Evolutionary conservation across 495 filamentous ascomycete species (phyloP).

Genomic region (Aspergillus asperescens): DNA sequence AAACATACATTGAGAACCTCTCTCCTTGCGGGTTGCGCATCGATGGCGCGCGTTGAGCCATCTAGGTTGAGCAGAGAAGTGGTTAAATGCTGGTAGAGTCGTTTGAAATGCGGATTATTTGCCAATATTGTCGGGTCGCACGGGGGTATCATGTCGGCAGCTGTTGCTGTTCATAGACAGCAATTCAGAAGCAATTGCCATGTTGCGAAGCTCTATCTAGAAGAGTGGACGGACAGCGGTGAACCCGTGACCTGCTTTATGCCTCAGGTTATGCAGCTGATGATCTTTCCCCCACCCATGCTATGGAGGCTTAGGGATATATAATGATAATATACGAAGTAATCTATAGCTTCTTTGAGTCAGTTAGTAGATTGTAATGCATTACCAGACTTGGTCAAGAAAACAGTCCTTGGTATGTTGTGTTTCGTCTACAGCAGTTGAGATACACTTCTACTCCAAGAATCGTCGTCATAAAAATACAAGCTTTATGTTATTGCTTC

Average conservation of each 20-base stretch:
- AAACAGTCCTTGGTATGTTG: too few relatives aligned
- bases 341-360: too few relatives aligned
- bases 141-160: constrained; percentile 56
- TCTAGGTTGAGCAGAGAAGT: constrained; percentile 53
- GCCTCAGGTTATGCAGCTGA: background rate
- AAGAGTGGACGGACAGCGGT: background rate
- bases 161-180: background rate
- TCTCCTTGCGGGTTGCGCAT: constrained; percentile 48
- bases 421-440: too few relatives aligned
- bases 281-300: too few relatives aligned
- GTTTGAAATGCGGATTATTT: constrained; percentile 60
- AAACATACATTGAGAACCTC: constrained; percentile 47
- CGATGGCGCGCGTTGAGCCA: constrained; percentile 55
- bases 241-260: constrained; percentile 2
- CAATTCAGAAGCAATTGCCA: background rate
- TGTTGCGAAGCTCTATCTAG: background rate
- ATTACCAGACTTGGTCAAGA: too few relatives aligned
- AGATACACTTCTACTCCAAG: too few relatives aligned
- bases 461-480: constrained; percentile 8
- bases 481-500: constrained; percentile 21
- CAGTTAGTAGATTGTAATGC: too few relatives aligned
- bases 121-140: constrained; percentile 57
- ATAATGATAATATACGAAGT: too few relatives aligned
- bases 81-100: constrained; percentile 56
- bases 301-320: too few relatives aligned